phyloP scores from a whole-genome alignment of 2,329 filamentous ascomycete genomes.

The Pyrenochaeta sp. region DNA sequence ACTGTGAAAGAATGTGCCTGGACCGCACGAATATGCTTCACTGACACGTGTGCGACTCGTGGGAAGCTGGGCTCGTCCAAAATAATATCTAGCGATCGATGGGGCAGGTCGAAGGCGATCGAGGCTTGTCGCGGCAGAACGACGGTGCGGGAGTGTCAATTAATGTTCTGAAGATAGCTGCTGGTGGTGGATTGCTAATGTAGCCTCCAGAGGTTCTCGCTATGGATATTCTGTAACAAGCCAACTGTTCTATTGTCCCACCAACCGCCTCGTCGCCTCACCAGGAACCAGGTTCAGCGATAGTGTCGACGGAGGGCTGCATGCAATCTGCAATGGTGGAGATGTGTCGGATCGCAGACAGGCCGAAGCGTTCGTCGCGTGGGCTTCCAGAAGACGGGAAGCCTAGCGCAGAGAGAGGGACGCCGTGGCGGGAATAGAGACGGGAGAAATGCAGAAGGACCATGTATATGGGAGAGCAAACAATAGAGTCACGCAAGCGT shows the following conservation, averaged over 20 bases:
- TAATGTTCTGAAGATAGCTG: background rate
- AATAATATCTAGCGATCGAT: conserved; percentile 9
- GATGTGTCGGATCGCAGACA: conserved; percentile 21
- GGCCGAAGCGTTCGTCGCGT: conserved; percentile 20
- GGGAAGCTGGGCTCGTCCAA: conserved; percentile 5
- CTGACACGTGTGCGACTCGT: conserved; percentile 22
- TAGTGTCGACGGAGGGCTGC: conserved; percentile 18
- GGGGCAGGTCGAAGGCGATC: background rate
- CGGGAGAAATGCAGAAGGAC: background rate
- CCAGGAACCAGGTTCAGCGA: conserved; percentile 23
- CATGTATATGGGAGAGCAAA: background rate
- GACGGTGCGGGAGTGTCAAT: background rate
- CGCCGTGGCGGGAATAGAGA: background rate
- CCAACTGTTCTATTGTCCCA: background rate
- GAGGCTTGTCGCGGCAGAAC: background rate
- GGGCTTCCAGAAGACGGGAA: conserved; percentile 8
- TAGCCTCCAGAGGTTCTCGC: background rate
- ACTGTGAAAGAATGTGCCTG: background rate
- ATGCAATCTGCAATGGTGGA: conserved; percentile 17
- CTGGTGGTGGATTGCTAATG: background rate
- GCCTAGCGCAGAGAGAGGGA: conserved; percentile 2
- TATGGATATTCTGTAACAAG: background rate
- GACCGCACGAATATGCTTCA: conserved; percentile 7
- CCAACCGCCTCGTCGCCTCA: conserved; percentile 4
- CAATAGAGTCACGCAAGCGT: background rate